A percentile compares a stretch with the other conserved stretches of the same genome.
These are phyloP conservation scores for Euryodendron excelsum DNA, from an alignment of 148 eudicot species.

Conservation along the genomic window DNA sequence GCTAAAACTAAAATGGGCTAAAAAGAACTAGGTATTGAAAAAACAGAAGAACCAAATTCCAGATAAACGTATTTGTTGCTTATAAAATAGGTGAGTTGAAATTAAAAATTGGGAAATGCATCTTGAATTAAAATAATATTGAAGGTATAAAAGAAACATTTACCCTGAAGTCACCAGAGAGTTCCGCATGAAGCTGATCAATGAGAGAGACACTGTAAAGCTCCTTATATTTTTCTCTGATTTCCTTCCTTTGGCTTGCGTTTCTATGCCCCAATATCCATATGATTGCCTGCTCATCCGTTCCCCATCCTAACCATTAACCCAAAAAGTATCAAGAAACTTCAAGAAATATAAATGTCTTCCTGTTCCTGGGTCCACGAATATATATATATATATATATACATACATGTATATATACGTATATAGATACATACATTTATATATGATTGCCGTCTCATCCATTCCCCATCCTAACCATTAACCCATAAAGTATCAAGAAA, in stretches of 20 bases:
- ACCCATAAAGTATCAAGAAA: background rate
- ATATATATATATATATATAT: background rate
- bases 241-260: conserved; percentile 59
- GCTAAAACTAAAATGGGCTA: background rate
- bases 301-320: conserved; percentile 53
- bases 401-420: background rate
- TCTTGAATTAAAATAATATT: background rate
- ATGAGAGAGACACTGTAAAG: conserved; percentile 54
- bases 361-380: background rate
- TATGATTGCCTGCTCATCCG: conserved; percentile 59
- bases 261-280: conserved; percentile 64
- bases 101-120: background rate
- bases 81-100: background rate
- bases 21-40: background rate
- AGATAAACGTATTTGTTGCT: background rate
- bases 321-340: background rate
- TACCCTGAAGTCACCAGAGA: conserved; percentile 74
- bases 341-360: background rate
- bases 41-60: background rate
- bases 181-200: conserved; percentile 50
- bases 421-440: background rate
- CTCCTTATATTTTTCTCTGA: conserved; percentile 60
- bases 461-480: conserved; percentile 57
- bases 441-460: conserved; percentile 55
- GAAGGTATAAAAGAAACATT: background rate